A percentile compares a stretch with the other conserved stretches of the same genome.
Conservation (phyloP, 2,329 filamentous ascomycete species). For the Ceratocystiopsis minuta region DNA sequence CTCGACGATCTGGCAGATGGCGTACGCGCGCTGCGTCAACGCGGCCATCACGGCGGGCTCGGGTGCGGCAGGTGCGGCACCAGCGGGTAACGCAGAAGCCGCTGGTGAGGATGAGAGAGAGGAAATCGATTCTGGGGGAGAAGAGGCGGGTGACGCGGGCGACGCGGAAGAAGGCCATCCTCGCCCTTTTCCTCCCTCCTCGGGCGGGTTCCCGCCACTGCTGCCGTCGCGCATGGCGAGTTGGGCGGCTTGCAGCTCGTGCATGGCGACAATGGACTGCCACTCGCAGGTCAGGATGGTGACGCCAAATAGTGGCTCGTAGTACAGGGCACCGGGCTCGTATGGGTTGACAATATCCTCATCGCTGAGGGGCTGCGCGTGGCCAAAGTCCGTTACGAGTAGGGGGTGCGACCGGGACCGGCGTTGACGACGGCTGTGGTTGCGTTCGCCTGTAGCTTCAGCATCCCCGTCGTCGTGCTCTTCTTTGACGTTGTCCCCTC, state of each 20-base stretch:
- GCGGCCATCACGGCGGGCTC: background rate
- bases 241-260: conserved; percentile 48
- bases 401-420: background rate
- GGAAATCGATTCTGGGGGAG: too few species aligned
- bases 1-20: conserved; percentile 63
- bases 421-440: background rate
- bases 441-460: background rate
- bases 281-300: conserved; percentile 64
- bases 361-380: conserved; percentile 30
- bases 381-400: conserved; percentile 45
- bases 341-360: conserved; percentile 62
- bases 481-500: background rate
- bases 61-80: too few species aligned
- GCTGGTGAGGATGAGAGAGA: too few species aligned
- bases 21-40: conserved; percentile 39
- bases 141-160: background rate
- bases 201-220: background rate
- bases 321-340: conserved; percentile 48
- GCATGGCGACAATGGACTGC: conserved; percentile 64
- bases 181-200: background rate
- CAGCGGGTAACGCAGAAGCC: too few species aligned
- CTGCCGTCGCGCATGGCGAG: conserved; percentile 10
- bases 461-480: background rate
- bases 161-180: background rate
- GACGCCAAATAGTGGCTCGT: conserved; percentile 51